Conservation (phyloP, 2,329 filamentous ascomycete genomes). For the Diaporthe destruens region DNA sequence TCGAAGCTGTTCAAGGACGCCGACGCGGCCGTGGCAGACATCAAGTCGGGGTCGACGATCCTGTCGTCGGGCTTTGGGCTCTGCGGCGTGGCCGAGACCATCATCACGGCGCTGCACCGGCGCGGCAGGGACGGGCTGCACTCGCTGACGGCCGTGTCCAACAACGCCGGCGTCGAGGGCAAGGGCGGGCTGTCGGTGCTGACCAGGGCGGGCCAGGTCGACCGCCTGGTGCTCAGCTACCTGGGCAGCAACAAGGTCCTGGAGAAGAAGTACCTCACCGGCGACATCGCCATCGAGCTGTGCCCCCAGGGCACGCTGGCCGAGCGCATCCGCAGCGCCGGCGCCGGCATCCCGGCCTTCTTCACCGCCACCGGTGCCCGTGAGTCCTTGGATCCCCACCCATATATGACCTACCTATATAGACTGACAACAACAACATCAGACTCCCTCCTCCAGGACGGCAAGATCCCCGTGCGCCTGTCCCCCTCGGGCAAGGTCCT, state of each 20-base stretch:
- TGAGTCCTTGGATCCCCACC: slow-evolving; percentile 51
- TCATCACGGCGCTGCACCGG: slow-evolving; percentile 60
- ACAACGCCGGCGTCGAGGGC: slow-evolving; percentile 81
- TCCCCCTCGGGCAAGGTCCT: slow-evolving; percentile 70
- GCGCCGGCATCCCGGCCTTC: slow-evolving; percentile 83
- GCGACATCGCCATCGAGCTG: slow-evolving; percentile 80
- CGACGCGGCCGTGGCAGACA: slow-evolving; percentile 77
- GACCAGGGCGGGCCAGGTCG: slow-evolving; percentile 76
- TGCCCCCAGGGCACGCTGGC: slow-evolving; percentile 82
- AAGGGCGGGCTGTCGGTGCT: slow-evolving; percentile 77
- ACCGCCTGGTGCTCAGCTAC: slow-evolving; percentile 80
- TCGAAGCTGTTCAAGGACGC: slow-evolving; percentile 68
- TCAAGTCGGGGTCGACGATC: slow-evolving; percentile 77
- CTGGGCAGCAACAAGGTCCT: slow-evolving; percentile 83
- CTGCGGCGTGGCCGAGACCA: slow-evolving; percentile 72
- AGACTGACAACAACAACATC: slow-evolving; percentile 37
- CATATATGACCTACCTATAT: too few relatives aligned
- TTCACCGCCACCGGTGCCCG: slow-evolving; percentile 81
- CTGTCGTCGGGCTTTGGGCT: slow-evolving; percentile 87
- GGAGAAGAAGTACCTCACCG: slow-evolving; percentile 80
- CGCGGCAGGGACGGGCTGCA: slow-evolving; percentile 72
- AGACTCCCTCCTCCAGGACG: slow-evolving; percentile 76
- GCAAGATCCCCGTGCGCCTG: slow-evolving; percentile 75
- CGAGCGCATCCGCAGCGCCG: slow-evolving; percentile 78
- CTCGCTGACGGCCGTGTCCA: slow-evolving; percentile 81